Base-by-base conservation (phyloP, 2,329 filamentous ascomycete species). In the Ascochyta rabiei region DNA sequence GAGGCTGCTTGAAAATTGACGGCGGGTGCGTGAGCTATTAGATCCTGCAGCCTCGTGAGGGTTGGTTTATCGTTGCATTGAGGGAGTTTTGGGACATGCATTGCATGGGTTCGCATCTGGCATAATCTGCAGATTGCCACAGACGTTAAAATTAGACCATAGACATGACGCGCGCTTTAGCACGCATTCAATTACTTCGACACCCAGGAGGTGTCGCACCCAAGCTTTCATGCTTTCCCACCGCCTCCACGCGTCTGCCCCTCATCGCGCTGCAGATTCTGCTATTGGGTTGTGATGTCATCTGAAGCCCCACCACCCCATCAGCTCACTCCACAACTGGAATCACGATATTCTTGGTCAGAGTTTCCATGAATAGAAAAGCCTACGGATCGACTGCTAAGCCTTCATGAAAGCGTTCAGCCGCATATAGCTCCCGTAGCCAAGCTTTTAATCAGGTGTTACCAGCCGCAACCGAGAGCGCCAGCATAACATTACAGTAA, bases 1-100 rank as follows among this genome's bases (percentile, higher is more conserved):
- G 75, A 21, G 69, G 69, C 3, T 61, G 66, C 41, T 53, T 73
- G 60, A 73, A 73, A 60, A 65, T 73, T 49, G 70, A 73, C 40
- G 71, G 71, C 8, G 71, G 71, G 12, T 65, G 68, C 41, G 63
- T 72, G 16, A 66, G 63, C 50, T 56, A 52, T 28, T 56, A 43
- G 39, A 6, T 60, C 64, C 8, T 64, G 46, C 76, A 26, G 30
- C 19, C 19, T 28, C 8, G 19, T 16, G 44, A 21, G 30, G 38
- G 24, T 28, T 39, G 19, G 28, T 58, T 47, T 31, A 39, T 48
- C 39, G 31, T 58, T 56, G 63, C 63, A 63, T 65, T 49, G 40
- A 54, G 49, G 60, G 64, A 62, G 64, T 65, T 61, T 52, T 57
- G 56, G 60, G 44, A 30, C 45, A 42, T 47, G 42, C 41, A 50